These are phyloP conservation scores for Cetraspora pellucida DNA, from an alignment of 192 early-diverging fungal species.

Conservation along the genomic window DNA sequence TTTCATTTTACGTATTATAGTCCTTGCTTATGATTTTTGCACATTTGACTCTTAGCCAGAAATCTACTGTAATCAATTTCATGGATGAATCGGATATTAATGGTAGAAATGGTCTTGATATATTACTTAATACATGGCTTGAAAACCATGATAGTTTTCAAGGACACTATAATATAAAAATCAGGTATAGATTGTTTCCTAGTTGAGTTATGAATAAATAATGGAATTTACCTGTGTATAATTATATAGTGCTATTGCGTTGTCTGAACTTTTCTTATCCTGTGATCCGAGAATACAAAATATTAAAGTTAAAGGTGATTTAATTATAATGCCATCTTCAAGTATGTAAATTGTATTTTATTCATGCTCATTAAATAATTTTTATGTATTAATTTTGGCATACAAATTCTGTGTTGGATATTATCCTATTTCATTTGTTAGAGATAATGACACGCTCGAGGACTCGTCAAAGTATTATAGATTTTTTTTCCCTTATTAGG, in stretches of 20 bases:
- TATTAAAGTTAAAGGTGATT: constrained; percentile 80
- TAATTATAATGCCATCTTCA: constrained; percentile 49
- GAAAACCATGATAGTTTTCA: constrained; percentile 81
- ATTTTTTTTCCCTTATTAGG: neutral
- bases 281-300: constrained; percentile 65
- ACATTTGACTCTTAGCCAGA: constrained; percentile 74
- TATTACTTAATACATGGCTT: constrained; percentile 79
- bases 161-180: constrained; percentile 83
- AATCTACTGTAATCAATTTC: constrained; percentile 74
- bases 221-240: neutral
- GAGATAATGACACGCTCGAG: constrained; percentile 62
- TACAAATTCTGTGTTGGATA: neutral
- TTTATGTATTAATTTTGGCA: neutral
- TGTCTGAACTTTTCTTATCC: constrained; percentile 71
- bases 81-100: constrained; percentile 61
- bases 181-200: constrained; percentile 54
- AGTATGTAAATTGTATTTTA: constrained; percentile 20
- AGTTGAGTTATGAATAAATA: constrained; percentile 4
- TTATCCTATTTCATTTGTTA: constrained; percentile 12
- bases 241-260: constrained; percentile 65
- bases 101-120: constrained; percentile 69
- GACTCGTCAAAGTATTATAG: constrained; percentile 45
- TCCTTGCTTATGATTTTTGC: constrained; percentile 87
- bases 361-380: neutral
- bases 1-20: constrained; percentile 35